Evolutionary conservation across 2,329 filamentous ascomycete species (phyloP).

Genomic region (Sporothrix phasma): DNA sequence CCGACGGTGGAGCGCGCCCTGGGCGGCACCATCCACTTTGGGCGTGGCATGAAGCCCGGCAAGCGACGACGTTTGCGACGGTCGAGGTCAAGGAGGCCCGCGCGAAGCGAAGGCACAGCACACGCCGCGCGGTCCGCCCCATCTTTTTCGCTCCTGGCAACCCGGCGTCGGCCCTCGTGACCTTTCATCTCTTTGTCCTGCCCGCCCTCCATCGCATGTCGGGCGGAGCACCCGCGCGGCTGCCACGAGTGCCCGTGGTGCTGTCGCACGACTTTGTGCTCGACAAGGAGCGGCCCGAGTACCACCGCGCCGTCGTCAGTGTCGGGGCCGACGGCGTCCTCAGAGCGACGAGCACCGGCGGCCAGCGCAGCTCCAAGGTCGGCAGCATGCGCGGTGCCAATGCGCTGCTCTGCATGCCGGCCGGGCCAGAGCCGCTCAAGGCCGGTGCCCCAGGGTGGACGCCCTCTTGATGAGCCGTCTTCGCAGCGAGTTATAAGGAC

Average conservation of each 20-base stretch:
- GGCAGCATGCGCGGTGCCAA: conserved; percentile 86
- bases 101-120: conserved; percentile 30
- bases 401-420: conserved; percentile 67
- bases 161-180: conserved; percentile 84
- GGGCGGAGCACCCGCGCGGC: conserved; percentile 57
- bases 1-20: conserved; percentile 86
- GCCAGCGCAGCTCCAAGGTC: conserved; percentile 80
- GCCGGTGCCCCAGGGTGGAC: conserved; percentile 63
- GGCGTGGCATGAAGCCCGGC: conserved; percentile 94
- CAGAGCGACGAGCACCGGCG: conserved; percentile 71
- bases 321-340: conserved; percentile 57
- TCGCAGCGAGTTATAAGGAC: conserved; percentile 19
- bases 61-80: conserved; percentile 94
- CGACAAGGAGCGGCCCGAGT: conserved; percentile 73
- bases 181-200: conserved; percentile 87
- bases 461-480: conserved; percentile 65
- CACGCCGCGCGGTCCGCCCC: conserved; percentile 47
- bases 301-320: conserved; percentile 72
- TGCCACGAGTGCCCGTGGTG: conserved; percentile 62
- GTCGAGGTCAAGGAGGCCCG: conserved; percentile 55
- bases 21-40: conserved; percentile 91
- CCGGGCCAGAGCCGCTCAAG: conserved; percentile 50
- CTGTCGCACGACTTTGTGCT: conserved; percentile 63
- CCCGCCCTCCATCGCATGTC: conserved; percentile 71
- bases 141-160: conserved; percentile 92